These are phyloP conservation scores for Suhomyces guaymorum DNA, from an alignment of 1,139 yeast genomes.

Conservation along the genomic window DNA sequence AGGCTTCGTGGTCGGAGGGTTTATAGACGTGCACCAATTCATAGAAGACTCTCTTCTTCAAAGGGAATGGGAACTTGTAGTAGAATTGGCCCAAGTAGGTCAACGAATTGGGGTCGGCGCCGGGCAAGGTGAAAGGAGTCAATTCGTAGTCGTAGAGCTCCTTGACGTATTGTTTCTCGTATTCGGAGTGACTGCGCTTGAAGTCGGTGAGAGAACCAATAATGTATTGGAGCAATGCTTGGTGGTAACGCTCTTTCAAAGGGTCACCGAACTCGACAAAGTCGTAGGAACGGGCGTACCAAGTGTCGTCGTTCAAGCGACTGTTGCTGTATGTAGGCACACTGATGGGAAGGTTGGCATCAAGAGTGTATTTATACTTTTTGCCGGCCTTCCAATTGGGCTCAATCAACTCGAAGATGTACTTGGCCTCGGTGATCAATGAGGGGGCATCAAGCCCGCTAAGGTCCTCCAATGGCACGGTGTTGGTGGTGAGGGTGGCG, in stretches of 20 bases:
- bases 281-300: conserved; percentile 25
- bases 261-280: conserved; percentile 19
- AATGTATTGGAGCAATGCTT: conserved; percentile 18
- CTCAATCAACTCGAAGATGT: conserved; percentile 17
- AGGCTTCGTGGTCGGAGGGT: conserved; percentile 36
- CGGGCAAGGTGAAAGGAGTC: conserved; percentile 17
- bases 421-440: conserved; percentile 17
- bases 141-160: conserved; percentile 28
- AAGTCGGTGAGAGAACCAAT: conserved; percentile 22
- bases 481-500: conserved; percentile 12
- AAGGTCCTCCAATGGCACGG: conserved; percentile 17
- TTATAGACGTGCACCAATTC: conserved; percentile 54
- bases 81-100: conserved; percentile 33
- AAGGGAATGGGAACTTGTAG: conserved; percentile 53
- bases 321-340: conserved; percentile 20
- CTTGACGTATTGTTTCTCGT: conserved; percentile 37
- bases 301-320: conserved; percentile 20
- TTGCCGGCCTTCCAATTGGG: conserved; percentile 18
- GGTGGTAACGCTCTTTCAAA: conserved; percentile 17
- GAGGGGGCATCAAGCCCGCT: conserved; percentile 15
- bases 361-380: conserved; percentile 15
- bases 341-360: conserved; percentile 13
- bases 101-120: conserved; percentile 12
- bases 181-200: conserved; percentile 35
- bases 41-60: conserved; percentile 55